Evolutionary conservation across 345 rosid genomes (phyloP), one percentile per base, ranked within the genome.

Genomic region (Lumnitzera racemosa): DNA sequence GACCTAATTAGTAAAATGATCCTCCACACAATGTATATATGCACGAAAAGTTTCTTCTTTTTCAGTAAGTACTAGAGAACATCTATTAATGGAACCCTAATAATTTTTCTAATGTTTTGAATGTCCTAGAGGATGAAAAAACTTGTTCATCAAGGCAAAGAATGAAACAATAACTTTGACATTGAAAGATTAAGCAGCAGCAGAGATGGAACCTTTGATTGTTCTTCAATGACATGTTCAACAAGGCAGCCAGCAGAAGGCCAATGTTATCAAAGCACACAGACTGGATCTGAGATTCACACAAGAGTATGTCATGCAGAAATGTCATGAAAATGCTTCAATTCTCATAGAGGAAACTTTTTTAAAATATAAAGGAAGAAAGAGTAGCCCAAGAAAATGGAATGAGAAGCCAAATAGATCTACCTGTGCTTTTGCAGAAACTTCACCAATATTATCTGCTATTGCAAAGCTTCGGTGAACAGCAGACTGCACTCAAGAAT

Each of bases 351-450:
- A 52, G 20, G 3, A 52, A 10, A 52, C 24, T n/a, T 52, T 23
- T n/a, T 52, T 23, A 20, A 53, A 20, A 53, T 23, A 23, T 15
- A 53, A 53, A 16, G 29, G 52, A 47, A 46, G 47, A 46, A 53
- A 47, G 24, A 41, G 69, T 24, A 53, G 25, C 20, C 49, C 17
- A 59, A 49, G 51, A 51, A 49, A 53, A 59, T 15, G 48, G 47
- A n/a, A 17, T 13, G 5, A 46, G 57, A 47, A 13, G 31, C 31
- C 5, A 27, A 5, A 27, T 46, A 36, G 57, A 2, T 51, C 47
- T 58, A 90, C 96, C 88, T 91, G 96, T 52, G 98, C 77, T 73
- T 91, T 91, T 2, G 96, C 96, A 64, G 98, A 88, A 68, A 88
- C 83, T 84, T 91, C 98, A 75, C 96, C 98, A 43, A 88, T 82